Conservation (phyloP, 2,329 filamentous ascomycete genomes). For the Drechslerella stenobrocha region DNA sequence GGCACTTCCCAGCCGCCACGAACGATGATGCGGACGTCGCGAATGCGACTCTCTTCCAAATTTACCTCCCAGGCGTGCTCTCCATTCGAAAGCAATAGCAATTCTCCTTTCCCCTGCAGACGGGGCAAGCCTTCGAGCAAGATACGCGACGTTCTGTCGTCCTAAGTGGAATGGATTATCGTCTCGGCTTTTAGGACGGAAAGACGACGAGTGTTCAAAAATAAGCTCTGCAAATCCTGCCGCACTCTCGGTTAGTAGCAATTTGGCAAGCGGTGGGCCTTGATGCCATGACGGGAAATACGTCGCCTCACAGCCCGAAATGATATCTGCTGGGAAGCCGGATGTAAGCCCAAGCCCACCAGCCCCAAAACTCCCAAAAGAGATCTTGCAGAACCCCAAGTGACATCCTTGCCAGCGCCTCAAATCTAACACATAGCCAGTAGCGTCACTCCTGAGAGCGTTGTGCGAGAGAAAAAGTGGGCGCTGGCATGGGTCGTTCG, state of each 20-base stretch:
- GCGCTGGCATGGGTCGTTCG: constrained; percentile 12
- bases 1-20: too few species aligned
- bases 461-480: constrained; percentile 44
- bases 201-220: constrained; percentile 19
- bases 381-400: constrained; percentile 42
- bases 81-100: too few species aligned
- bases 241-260: constrained; percentile 19
- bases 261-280: constrained; percentile 27
- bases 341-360: constrained; percentile 7
- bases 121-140: neutral
- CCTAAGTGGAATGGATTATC: constrained; percentile 15
- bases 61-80: too few species aligned
- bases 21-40: neutral
- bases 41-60: neutral
- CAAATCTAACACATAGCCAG: constrained; percentile 49
- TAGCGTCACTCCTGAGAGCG: constrained; percentile 42
- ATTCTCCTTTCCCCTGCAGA: constrained; percentile 25
- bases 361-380: constrained; percentile 17
- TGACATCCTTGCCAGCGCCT: constrained; percentile 46
- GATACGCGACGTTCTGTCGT: constrained; percentile 27
- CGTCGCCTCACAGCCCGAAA: constrained; percentile 1
- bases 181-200: constrained; percentile 2
- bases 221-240: constrained; percentile 43
- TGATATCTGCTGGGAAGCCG: constrained; percentile 19
- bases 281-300: constrained; percentile 2